phyloP scores from a whole-genome alignment of 495 filamentous ascomycete species.

The Aspergillus saccharolyticus region DNA sequence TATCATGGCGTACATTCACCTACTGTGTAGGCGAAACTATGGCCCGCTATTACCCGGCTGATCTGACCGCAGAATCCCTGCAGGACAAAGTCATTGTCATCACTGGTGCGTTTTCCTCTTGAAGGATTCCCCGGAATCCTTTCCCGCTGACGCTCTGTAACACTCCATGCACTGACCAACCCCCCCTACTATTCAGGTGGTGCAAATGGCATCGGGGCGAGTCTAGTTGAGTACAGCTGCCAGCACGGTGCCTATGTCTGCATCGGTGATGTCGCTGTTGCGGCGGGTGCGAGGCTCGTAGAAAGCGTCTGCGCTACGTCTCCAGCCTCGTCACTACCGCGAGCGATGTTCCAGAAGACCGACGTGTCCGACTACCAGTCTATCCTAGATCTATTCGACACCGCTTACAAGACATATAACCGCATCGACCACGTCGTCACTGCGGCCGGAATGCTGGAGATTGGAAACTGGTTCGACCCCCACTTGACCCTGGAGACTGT shows the following conservation, averaged over 20 bases:
- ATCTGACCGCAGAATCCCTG: conserved; percentile 8
- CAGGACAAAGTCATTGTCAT: conserved; percentile 20
- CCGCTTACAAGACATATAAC: conserved; percentile 39
- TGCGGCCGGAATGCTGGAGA: conserved; percentile 47
- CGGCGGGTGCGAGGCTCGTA: conserved; percentile 26
- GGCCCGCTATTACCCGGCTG: conserved; percentile 12
- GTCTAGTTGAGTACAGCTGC: conserved; percentile 43
- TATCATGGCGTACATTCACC: neutral
- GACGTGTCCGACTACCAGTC: conserved; percentile 46
- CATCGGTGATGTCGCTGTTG: conserved; percentile 38
- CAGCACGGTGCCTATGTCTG: conserved; percentile 42
- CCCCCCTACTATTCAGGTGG: conserved; percentile 31
- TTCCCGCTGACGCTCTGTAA: neutral
- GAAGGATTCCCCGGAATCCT: neutral
- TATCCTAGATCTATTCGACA: conserved; percentile 41
- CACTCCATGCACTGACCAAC: too few species aligned
- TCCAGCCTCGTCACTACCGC: conserved; percentile 18
- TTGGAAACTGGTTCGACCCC: conserved; percentile 42
- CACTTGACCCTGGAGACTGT: conserved; percentile 31
- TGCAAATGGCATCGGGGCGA: conserved; percentile 51
- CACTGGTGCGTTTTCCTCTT: conserved; percentile 12
- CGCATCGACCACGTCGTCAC: conserved; percentile 50
- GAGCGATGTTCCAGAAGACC: conserved; percentile 33
- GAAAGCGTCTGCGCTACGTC: conserved; percentile 25
- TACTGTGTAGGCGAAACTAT: neutral